Percentiles rank a stretch among this genome's conserved stretches.
Evolutionary conservation across 257 asterid species (phyloP).

Genomic region (Solanum chaucha): DNA sequence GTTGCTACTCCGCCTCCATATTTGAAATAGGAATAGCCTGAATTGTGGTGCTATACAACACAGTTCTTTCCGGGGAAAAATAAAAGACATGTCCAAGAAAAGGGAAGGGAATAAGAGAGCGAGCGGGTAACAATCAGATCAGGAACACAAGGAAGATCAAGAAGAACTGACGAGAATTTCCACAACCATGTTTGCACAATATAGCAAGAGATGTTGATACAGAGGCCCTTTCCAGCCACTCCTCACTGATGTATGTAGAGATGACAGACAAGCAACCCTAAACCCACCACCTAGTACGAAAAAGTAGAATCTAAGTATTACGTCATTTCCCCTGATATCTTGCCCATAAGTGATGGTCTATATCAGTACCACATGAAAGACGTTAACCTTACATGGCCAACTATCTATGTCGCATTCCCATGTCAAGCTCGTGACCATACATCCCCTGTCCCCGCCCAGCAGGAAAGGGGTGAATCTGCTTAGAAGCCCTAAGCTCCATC

Average conservation of each 20-base stretch:
- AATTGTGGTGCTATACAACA: not conserved
- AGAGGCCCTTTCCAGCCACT: not conserved
- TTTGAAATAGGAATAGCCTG: not conserved
- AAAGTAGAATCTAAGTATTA: not conserved
- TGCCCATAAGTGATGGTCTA: not conserved
- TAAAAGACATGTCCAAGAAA: not conserved
- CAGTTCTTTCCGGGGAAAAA: not conserved
- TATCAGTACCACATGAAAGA: not conserved
- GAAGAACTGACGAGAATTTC: not conserved
- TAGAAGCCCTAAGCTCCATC: constrained; percentile 63
- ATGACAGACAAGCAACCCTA: not conserved
- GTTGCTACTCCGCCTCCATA: not conserved
- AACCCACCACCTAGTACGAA: not conserved
- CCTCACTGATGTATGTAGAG: not conserved
- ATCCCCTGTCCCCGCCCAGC: constrained; percentile 41
- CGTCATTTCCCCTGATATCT: not conserved
- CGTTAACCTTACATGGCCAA: not conserved
- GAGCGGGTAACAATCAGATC: not conserved
- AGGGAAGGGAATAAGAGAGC: not conserved
- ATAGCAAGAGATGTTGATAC: not conserved
- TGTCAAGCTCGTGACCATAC: constrained; percentile 51
- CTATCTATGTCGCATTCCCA: constrained; percentile 53
- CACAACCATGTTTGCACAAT: not conserved
- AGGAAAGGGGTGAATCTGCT: constrained; percentile 47
- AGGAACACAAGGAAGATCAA: not conserved